These are phyloP conservation scores for Yarrowia sp. DNA, from an alignment of 805 yeast species.

Conservation along the genomic window DNA sequence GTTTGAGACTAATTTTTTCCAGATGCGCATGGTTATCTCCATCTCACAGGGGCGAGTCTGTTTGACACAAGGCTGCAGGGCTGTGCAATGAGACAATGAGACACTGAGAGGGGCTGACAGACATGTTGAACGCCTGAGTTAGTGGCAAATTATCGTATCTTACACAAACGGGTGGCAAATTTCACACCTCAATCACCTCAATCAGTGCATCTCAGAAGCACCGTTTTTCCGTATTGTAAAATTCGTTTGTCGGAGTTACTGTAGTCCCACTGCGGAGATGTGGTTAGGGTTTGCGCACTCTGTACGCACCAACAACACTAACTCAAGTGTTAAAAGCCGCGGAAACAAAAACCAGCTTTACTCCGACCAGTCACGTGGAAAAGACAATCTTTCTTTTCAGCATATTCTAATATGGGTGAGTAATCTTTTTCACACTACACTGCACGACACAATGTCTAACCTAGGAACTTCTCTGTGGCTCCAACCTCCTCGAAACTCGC, in stretches of 20 bases:
- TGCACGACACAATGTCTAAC: constrained; percentile 3
- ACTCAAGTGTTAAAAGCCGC: constrained; percentile 23
- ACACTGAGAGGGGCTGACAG: no score
- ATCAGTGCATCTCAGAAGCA: not conserved
- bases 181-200: not conserved
- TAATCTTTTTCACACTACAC: not conserved
- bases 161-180: not conserved
- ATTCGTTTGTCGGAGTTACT: constrained; percentile 8
- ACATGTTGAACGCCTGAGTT: no score
- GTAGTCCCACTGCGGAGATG: not conserved
- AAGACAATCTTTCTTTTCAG: not conserved
- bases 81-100: no score
- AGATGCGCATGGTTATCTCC: no score
- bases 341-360: not conserved
- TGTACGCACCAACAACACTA: not conserved
- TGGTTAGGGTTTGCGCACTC: not conserved
- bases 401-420: constrained; percentile 11
- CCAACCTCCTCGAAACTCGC: constrained; percentile 58
- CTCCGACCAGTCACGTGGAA: constrained; percentile 8
- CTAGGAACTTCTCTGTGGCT: constrained; percentile 69
- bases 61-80: no score
- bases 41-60: no score
- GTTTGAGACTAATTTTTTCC: no score
- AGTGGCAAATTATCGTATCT: no score
- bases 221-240: not conserved